Percentiles rank a stretch among this genome's conserved stretches.
Conservation (phyloP, 2,329 filamentous ascomycete species). For the Calonectria hawksworthii region DNA sequence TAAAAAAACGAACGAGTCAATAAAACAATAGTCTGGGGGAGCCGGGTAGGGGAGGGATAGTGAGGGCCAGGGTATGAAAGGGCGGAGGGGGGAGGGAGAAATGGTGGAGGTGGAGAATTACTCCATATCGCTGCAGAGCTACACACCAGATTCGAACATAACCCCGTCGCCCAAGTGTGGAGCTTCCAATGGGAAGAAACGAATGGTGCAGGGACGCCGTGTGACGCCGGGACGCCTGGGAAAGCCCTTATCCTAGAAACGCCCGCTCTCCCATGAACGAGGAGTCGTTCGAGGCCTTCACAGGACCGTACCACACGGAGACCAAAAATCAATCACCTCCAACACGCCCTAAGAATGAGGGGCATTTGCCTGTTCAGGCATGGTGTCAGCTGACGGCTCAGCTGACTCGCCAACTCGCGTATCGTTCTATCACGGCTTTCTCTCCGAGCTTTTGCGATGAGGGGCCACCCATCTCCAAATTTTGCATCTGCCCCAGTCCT, state of each 20-base stretch:
- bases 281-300: slow-evolving; percentile 11
- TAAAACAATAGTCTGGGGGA: slow-evolving; percentile 20
- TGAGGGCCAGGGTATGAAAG: neutral
- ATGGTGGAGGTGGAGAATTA: slow-evolving; percentile 21
- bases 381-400: slow-evolving; percentile 5
- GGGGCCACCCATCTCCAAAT: slow-evolving; percentile 19
- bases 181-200: neutral
- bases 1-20: slow-evolving; percentile 16
- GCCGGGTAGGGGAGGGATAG: neutral
- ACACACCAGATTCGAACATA: neutral
- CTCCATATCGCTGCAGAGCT: neutral
- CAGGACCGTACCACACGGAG: neutral
- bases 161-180: slow-evolving; percentile 15
- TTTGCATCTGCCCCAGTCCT: neutral
- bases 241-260: slow-evolving; percentile 17
- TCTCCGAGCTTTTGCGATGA: slow-evolving; percentile 15
- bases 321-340: neutral
- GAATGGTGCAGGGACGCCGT: neutral
- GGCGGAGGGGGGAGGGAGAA: slow-evolving; percentile 2
- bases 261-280: neutral
- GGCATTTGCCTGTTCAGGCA: slow-evolving; percentile 4
- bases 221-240: slow-evolving; percentile 2
- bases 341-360: neutral
- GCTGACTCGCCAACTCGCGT: neutral
- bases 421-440: slow-evolving; percentile 12